A percentile compares a stretch with the other conserved stretches of the same genome.
phyloP scores from a whole-genome alignment of 306 rosid species.

The Sindora glabra region DNA sequence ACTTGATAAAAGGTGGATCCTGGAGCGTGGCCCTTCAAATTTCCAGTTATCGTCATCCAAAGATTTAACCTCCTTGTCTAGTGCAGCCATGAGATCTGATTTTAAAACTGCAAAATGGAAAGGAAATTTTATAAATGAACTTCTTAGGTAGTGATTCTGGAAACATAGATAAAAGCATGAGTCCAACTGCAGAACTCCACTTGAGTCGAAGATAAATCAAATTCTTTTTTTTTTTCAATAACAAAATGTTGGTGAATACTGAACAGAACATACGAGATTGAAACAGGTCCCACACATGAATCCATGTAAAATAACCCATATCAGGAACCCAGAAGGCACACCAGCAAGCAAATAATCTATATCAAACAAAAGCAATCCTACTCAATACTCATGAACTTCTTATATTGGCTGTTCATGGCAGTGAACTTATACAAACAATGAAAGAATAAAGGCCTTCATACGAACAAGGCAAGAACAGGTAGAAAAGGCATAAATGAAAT shows the following conservation, averaged over 20 bases:
- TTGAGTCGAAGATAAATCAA: conserved; percentile 8
- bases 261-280: not conserved
- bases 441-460: not conserved
- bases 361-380: too few relatives aligned
- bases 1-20: conserved; percentile 62
- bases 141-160: not conserved
- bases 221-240: not conserved
- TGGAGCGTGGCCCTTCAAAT: conserved; percentile 92
- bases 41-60: conserved; percentile 89
- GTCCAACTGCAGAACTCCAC: not conserved
- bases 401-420: not conserved
- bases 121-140: not conserved
- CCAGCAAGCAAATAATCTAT: too few relatives aligned
- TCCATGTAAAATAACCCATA: too few relatives aligned
- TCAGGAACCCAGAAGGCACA: too few relatives aligned
- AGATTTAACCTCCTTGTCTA: conserved; percentile 77
- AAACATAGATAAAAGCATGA: not conserved
- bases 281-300: not conserved
- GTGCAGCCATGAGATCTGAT: conserved; percentile 70
- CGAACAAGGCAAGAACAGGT: not conserved
- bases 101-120: conserved; percentile 49
- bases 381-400: too few relatives aligned
- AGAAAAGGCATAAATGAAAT: not conserved
- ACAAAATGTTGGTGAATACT: not conserved
- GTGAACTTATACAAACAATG: not conserved